Conservation (phyloP, 2,329 filamentous ascomycete genomes). For the Scedosporium boydii region DNA sequence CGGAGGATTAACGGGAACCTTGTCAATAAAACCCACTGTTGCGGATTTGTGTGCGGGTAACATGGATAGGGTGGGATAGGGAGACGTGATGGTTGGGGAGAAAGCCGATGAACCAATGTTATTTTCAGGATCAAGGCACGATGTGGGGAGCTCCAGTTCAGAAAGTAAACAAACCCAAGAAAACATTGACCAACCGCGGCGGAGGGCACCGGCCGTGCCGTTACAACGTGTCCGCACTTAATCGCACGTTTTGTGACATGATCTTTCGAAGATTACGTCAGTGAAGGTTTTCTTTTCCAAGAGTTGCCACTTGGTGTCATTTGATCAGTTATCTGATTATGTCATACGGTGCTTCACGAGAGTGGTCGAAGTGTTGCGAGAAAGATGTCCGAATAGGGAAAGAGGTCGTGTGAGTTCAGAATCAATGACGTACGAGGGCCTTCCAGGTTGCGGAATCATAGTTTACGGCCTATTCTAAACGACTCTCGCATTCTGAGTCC, state of each 20-base stretch:
- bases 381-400: background rate
- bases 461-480: too few species aligned
- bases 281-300: background rate
- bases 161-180: constrained; percentile 6
- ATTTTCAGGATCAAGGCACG: background rate
- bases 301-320: too few species aligned
- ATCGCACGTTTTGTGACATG: background rate
- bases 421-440: background rate
- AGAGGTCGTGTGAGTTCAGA: background rate
- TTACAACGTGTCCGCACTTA: background rate
- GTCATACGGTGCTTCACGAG: too few species aligned
- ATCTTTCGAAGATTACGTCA: background rate
- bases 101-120: background rate
- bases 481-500: too few species aligned
- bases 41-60: constrained; percentile 1
- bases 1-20: background rate
- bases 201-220: background rate
- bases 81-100: background rate
- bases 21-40: background rate
- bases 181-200: background rate
- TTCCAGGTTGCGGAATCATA: too few species aligned
- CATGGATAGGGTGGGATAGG: background rate
- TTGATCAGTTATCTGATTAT: too few species aligned
- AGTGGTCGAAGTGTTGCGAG: too few species aligned
- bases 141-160: constrained; percentile 5